Percentiles rank a stretch among this genome's conserved stretches.
Evolutionary conservation across 2,329 filamentous ascomycete species (phyloP).

Genomic region (Apiospora hydei): DNA sequence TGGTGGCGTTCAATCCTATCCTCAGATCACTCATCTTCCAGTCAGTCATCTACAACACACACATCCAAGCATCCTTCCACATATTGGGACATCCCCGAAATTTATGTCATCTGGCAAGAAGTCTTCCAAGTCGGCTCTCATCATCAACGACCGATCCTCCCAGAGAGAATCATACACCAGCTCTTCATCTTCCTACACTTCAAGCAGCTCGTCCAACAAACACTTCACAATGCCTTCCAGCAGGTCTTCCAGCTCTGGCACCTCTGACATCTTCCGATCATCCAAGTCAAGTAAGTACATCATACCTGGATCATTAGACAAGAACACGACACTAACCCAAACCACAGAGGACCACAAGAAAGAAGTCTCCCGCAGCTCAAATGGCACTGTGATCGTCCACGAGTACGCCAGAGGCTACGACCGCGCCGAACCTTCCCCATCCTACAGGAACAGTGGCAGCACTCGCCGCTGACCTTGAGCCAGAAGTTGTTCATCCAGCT

Average conservation of each 20-base stretch:
- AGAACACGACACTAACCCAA: neutral
- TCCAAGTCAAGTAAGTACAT: neutral
- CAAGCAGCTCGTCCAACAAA: neutral
- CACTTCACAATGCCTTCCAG: neutral
- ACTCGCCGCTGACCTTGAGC: neutral
- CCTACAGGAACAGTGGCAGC: neutral
- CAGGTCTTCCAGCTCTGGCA: neutral
- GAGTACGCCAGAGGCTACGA: slow-evolving; percentile 8
- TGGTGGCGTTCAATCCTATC: neutral
- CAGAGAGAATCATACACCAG: slow-evolving; percentile 12
- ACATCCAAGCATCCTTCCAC: neutral
- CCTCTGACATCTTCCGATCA: neutral
- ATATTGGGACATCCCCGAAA: neutral
- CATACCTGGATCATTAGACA: neutral
- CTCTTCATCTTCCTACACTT: slow-evolving; percentile 19
- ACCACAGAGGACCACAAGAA: neutral
- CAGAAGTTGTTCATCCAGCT: neutral
- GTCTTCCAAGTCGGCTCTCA: slow-evolving; percentile 25
- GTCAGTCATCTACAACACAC: neutral
- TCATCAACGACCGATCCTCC: slow-evolving; percentile 24
- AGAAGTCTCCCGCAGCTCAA: neutral
- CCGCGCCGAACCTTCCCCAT: slow-evolving; percentile 7
- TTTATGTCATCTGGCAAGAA: slow-evolving; percentile 19
- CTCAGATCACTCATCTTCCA: slow-evolving; percentile 12
- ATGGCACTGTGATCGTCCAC: neutral